Evolutionary conservation across 768 basidiomycete genomes (phyloP), one percentile per base, ranked within the genome.

Genomic region (Phaffia australis): DNA sequence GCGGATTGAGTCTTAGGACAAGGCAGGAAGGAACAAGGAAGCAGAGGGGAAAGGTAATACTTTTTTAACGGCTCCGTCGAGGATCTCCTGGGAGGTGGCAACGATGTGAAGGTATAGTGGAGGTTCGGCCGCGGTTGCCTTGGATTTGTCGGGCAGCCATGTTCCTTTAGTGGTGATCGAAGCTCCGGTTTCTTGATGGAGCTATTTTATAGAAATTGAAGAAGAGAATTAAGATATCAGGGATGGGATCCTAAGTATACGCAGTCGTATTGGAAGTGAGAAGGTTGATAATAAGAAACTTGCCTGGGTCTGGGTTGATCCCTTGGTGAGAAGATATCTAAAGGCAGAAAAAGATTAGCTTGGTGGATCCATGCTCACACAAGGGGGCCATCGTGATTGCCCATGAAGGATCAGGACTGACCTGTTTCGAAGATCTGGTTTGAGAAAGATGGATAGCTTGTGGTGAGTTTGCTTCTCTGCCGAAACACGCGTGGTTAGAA

Each of bases 131-230:
- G 93, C 89, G 18, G 87, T 89, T 7, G 93, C 90, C 76, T 87
- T 94, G 59, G 81, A 79, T 69, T 89, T 82, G 79, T 98, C 94
- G 0, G 94, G 94, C 73, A 95, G 91, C 94, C 94, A 98, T 4
- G 86, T 81, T 25, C 94, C 94, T 78, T 92, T 91, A 29, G 94
- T 97, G 64, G 86, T 85, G 47, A 97, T 86, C 0, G 88, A 87
- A 2, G 89, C 91, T 56, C 93, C 93, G 0, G 94, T 95, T 57
- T 95, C 86, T 65, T 88, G 86, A 69, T 89, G 81, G 71, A 98
- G 89, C 94, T 97, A 74, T 14, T 55, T 42, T 30, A 19, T 27
- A 30, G 65, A 52, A 30, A 49, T 3, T 48, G 19, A 27, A 56
- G 57, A 52, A 61, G 57, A 46, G 32, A 49, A 62, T 30, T 16